phyloP scores from a whole-genome alignment of 2,329 filamentous ascomycete species.

The Mycosphaerella arachidis region DNA sequence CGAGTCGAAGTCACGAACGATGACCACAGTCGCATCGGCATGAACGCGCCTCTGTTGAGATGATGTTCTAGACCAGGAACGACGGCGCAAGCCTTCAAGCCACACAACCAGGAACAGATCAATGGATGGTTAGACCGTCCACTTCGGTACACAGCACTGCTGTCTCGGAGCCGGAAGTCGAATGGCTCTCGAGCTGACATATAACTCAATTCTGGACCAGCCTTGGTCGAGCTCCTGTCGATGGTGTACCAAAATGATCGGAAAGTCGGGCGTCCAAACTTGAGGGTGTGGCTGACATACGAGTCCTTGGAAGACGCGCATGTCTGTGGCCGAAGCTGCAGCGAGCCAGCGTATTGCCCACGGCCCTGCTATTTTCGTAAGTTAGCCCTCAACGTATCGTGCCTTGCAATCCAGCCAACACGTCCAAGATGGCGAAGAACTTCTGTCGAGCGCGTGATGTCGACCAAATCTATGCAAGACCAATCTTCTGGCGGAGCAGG shows the following conservation, averaged over 20 bases:
- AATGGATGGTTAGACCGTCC: background rate
- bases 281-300: too few species aligned
- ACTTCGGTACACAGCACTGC: background rate
- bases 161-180: background rate
- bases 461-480: background rate
- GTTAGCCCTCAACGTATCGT: background rate
- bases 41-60: background rate
- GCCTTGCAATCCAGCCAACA: background rate
- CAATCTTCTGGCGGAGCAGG: background rate
- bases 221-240: too few species aligned
- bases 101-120: background rate
- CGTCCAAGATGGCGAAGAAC: background rate
- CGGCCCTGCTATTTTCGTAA: background rate
- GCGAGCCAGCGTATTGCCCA: background rate
- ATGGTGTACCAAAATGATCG: too few species aligned
- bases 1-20: too few species aligned
- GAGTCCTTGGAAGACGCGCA: too few species aligned
- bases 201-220: background rate
- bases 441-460: background rate
- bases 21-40: background rate
- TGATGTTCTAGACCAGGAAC: background rate
- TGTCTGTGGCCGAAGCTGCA: too few species aligned
- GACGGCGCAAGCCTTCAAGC: background rate
- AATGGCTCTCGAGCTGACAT: background rate
- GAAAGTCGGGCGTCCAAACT: too few species aligned